Evolutionary conservation across 805 yeast genomes (phyloP), one percentile per base, ranked within the genome.

Genomic region (Starmerella apicola): DNA sequence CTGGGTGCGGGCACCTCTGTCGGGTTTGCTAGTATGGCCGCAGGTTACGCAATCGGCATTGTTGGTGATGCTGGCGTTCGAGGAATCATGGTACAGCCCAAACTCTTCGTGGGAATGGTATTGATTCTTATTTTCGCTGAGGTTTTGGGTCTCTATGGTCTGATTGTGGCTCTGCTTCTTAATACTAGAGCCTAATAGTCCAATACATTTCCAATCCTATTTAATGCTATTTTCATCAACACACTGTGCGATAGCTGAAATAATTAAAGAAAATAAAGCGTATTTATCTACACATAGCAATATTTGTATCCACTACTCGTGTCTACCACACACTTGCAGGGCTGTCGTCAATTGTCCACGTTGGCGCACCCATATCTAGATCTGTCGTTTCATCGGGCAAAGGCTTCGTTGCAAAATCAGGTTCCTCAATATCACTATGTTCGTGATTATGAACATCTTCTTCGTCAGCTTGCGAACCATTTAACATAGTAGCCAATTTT

Each of bases 21-120:
- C 32, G 99, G 99, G 2, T 84, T 91, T 56, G 85, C 97, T 3
- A 86, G 97, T 60, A 69, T 91, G 57, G 86, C 97, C 30, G 81
- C 94, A 44, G 99, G 99, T 33, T 91, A 86, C 62, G 91, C 98
- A 43, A 83, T 83, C 65, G 95, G 95, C 37, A 78, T 83, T 48
- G 95, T 83, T 28, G 95, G 95, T 31, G 95, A 83, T 56, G 93
- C 81, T 54, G 95, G 95, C 49, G 94, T 83, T 34, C 74, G 95
- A 54, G 82, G 79, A 53, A 75, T 71, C 51, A 79, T 82, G 83
- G 83, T 81, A 56, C 94, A 83, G 61, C 88, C 93, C 36, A 71
- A 85, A 56, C 67, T 83, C 46, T 83, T 83, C 63, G 94, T 83
- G 37, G 95, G 94, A 30, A 83, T 83, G 60, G 88, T 83, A 38